These are phyloP conservation scores for Leishmania amazonensis DNA, from an alignment of 208 protist genomes.

Conservation along the genomic window DNA sequence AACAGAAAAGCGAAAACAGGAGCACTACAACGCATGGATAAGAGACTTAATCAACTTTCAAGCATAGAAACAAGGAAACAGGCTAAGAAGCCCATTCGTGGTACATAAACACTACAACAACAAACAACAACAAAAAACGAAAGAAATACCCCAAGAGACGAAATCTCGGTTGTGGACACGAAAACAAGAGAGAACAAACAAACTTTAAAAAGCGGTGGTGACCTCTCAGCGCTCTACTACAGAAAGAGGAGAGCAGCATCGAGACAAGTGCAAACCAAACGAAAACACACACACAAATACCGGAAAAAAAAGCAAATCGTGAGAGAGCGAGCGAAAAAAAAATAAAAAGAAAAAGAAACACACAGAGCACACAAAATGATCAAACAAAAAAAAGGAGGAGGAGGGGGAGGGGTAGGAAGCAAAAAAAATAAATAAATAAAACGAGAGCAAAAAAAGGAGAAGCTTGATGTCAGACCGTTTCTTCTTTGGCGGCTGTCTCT, in stretches of 20 bases:
- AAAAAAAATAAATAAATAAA: neutral
- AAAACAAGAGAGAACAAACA: neutral
- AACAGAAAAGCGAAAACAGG: neutral
- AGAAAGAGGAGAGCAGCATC: neutral
- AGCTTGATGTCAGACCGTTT: neutral
- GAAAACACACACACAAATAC: neutral
- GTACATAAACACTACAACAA: neutral
- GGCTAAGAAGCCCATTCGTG: neutral
- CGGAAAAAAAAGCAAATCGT: neutral
- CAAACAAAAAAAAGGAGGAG: neutral
- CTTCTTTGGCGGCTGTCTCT: neutral
- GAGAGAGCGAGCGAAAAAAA: neutral
- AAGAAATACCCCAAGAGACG: neutral
- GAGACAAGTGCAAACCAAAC: neutral
- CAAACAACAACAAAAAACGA: neutral
- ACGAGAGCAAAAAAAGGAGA: neutral
- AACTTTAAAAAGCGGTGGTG: neutral
- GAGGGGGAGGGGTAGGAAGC: neutral
- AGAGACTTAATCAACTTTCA: neutral
- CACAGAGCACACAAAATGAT: neutral
- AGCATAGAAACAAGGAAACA: slow-evolving; percentile 4
- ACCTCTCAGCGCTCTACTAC: neutral
- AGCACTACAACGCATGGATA: slow-evolving; percentile 5
- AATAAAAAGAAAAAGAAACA: neutral
- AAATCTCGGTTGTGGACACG: neutral